Evolutionary conservation across 345 rosid genomes (phyloP), one percentile per base, ranked within the genome.

Genomic region (Eucalyptus polybractea): DNA sequence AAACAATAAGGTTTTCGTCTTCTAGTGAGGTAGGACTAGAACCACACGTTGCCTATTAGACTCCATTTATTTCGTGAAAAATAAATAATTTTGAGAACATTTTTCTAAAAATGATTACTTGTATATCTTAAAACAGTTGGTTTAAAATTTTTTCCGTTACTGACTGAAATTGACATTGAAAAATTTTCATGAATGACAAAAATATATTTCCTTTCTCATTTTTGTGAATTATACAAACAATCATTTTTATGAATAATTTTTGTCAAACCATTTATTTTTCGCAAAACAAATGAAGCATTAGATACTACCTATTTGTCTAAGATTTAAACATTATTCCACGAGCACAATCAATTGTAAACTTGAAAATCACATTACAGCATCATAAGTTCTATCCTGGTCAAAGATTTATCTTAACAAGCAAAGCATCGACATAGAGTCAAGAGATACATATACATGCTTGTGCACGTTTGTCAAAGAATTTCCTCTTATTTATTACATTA

Each of bases 61-160:
- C 7, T 25, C 2, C 2, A 0, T 6, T 60, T 60, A 0, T 60
- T 60, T 60, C 0, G 0, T 27, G 2, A 0, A 60, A 60, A 60
- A 27, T 60, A 0, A 60, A 62, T 62, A 9, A 62, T 13, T 62
- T 62, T 12, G 2, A 62, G 6, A 12, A 12, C 0, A 6, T 25
- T 25, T 60, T 60, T 27, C 2, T 27, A 25, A 60, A 60, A 60
- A 12, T 60, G 4, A 62, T 62, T 29, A 62, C 16, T 62, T 62
- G 8, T 62, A 6, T 29, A 6, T 3, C 31, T 62, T 62, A 0
- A 62, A 62, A 62, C 1, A 29, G n/a, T 62, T 62, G 4, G 15
- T 62, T 62, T 27, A 27, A 29, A 62, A 3, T 1, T 62, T 27
- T 13, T 62, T 27, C 27, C 8, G 6, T 62, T 62, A 12, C 2